These are phyloP conservation scores for Mycena leptocephala DNA, from an alignment of 768 basidiomycete species.

Conservation along the genomic window DNA sequence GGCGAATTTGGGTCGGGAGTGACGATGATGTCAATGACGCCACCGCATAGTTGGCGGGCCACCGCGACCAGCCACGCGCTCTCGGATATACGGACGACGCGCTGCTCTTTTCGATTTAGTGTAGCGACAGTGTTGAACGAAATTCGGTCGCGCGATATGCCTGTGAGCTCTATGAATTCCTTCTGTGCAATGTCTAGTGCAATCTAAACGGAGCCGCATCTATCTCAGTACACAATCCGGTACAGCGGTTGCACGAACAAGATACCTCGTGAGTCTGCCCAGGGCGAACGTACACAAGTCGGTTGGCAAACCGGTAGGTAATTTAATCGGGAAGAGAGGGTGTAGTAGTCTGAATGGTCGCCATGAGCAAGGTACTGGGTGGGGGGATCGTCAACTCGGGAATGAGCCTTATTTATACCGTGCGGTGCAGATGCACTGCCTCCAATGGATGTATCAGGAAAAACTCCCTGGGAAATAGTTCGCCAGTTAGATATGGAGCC, in stretches of 20 bases:
- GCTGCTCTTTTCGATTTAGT: conserved; percentile 46
- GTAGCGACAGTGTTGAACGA: conserved; percentile 58
- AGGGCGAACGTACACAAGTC: conserved; percentile 68
- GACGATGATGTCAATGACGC: conserved; percentile 64
- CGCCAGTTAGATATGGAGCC: too few relatives aligned
- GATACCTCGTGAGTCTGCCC: conserved; percentile 61
- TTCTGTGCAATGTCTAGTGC: conserved; percentile 67
- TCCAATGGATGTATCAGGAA: too few relatives aligned
- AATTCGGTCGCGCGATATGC: conserved; percentile 58
- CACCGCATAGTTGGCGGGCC: conserved; percentile 59
- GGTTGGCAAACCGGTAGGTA: conserved; percentile 61
- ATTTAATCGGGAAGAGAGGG: conserved; percentile 60
- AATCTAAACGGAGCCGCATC: not conserved
- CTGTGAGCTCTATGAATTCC: conserved; percentile 62
- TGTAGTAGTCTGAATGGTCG: conserved; percentile 35
- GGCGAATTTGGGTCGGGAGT: conserved; percentile 53
- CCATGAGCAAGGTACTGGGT: conserved; percentile 30
- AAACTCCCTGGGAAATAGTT: too few relatives aligned
- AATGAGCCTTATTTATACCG: too few relatives aligned
- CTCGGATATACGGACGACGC: conserved; percentile 65
- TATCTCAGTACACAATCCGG: not conserved
- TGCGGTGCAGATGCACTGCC: too few relatives aligned
- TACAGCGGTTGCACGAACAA: not conserved
- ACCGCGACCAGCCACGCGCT: conserved; percentile 65
- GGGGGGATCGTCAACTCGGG: too few relatives aligned